Base-by-base conservation (phyloP, 2,329 filamentous ascomycete genomes). In the Leptographium procerum region DNA sequence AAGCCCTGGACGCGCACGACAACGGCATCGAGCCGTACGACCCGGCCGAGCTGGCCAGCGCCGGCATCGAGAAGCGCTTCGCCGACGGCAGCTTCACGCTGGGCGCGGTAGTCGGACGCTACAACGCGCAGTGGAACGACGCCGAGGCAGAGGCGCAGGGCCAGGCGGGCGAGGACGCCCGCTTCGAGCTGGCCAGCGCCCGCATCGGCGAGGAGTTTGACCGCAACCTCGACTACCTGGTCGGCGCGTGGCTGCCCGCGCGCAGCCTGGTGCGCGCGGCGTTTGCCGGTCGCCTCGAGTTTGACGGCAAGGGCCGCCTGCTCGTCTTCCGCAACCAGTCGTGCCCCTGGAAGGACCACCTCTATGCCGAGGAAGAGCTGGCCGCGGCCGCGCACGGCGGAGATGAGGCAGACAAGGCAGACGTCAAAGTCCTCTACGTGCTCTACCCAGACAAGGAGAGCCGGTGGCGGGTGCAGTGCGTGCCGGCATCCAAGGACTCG, bases 1-100 rank as follows among this genome's bases (percentile, higher is more conserved):
- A 99, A 77, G 91, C 94, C 2, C 86, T 99, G 59, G 94, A 99
- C 73, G 94, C 91, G 59, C 92, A 99, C 73, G 94, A 99, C 78
- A 99, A 99, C 72, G 94, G 94, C 65, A 87, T 99, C 69, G 86
- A 85, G 29, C 81, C 79, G 60, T 95, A 95, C 74, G 89, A 96
- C 69, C 78, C 87, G 31, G 78, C 79, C 28, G 84, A 78, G 34
- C 70, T 96, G 22, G 73, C 82, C 33, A 79, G 84, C 33, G 62
- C 89, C 0, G 87, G 86, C 4, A 72, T 96, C 48, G 76, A 88
- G 72, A 94, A 91, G 77, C 85, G 86, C 65, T 96, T 95, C 75
- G 86, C 85, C 65, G 81, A 91, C 67, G 86, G 88, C 60, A 88
- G 86, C 55, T 91, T 96, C 75, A 87, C 83, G 55, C 84, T 99